phyloP scores from a whole-genome alignment of 2,329 filamentous ascomycete genomes.

The Fusarium fracticaudum region DNA sequence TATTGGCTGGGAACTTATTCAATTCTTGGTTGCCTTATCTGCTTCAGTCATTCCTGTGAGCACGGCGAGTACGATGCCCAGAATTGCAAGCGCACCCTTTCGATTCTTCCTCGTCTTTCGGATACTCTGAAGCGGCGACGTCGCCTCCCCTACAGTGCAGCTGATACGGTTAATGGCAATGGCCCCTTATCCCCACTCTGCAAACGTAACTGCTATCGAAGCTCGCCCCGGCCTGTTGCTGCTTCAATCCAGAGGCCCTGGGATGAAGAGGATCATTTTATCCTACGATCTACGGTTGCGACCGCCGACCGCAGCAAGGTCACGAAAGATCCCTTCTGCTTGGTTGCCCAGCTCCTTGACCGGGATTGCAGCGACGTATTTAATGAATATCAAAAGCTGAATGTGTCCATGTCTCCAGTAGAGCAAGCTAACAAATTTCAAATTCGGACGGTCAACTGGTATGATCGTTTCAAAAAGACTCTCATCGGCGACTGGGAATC shows the following conservation, averaged over 20 bases:
- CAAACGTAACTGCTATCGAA: slow-evolving; percentile 55
- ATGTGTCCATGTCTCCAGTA: slow-evolving; percentile 39
- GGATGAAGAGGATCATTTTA: slow-evolving; percentile 59
- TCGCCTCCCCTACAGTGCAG: slow-evolving; percentile 3
- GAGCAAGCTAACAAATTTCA: slow-evolving; percentile 46
- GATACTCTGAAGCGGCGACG: slow-evolving; percentile 46
- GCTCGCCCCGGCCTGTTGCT: slow-evolving; percentile 35
- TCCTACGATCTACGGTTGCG: slow-evolving; percentile 59
- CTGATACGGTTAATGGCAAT: slow-evolving; percentile 26
- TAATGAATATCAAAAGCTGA: slow-evolving; percentile 41
- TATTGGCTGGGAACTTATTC: slow-evolving; percentile 63
- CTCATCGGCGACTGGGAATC: slow-evolving; percentile 65
- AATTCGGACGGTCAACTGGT: slow-evolving; percentile 62
- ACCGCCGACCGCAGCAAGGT: slow-evolving; percentile 54
- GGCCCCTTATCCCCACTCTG: slow-evolving; percentile 42
- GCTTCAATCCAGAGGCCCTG: slow-evolving; percentile 48
- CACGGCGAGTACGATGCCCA: slow-evolving; percentile 68
- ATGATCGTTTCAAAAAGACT: slow-evolving; percentile 65
- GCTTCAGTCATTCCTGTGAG: slow-evolving; percentile 68
- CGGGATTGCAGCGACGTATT: slow-evolving; percentile 64
- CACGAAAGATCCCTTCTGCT: slow-evolving; percentile 57
- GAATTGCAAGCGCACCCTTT: slow-evolving; percentile 63
- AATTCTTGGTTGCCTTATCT: slow-evolving; percentile 66
- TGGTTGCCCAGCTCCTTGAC: slow-evolving; percentile 60
- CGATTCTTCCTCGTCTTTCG: slow-evolving; percentile 52